phyloP scores from a whole-genome alignment of 2,329 filamentous ascomycete species.

The Sporothrix protearum region DNA sequence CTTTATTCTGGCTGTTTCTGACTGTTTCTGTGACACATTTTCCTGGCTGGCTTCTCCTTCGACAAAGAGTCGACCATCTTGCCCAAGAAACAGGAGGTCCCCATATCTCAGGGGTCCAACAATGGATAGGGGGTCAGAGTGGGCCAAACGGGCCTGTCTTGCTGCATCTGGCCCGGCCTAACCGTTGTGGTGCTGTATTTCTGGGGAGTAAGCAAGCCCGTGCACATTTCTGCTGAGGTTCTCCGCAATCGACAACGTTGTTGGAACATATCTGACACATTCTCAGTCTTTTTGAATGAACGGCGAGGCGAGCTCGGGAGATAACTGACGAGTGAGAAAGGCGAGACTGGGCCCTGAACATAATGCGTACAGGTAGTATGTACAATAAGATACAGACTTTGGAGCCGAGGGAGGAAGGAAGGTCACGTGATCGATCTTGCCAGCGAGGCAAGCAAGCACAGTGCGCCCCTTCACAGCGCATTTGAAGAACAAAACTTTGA shows the following conservation, averaged over 20 bases:
- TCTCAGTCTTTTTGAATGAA: neutral
- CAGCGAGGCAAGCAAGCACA: neutral
- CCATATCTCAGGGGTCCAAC: conserved; percentile 10
- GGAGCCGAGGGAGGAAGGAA: neutral
- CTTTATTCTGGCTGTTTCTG: neutral
- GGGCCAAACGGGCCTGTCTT: neutral
- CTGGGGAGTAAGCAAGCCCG: neutral
- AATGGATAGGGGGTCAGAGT: conserved; percentile 11
- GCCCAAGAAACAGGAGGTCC: neutral
- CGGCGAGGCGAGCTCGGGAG: neutral
- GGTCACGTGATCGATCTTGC: neutral
- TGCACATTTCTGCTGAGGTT: neutral
- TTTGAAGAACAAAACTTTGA: no score
- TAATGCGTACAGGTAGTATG: no score
- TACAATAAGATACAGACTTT: no score
- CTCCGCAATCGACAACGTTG: neutral
- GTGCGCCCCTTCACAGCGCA: neutral
- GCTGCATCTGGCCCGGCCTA: neutral
- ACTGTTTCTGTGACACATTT: no score
- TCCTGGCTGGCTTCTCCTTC: neutral
- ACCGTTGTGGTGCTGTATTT: neutral
- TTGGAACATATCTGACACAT: neutral
- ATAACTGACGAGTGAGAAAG: neutral
- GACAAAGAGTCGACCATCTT: no score
- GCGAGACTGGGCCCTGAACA: conserved; percentile 1